Conservation (phyloP, 768 basidiomycete genomes). For the Auricularia auricula-judae region DNA sequence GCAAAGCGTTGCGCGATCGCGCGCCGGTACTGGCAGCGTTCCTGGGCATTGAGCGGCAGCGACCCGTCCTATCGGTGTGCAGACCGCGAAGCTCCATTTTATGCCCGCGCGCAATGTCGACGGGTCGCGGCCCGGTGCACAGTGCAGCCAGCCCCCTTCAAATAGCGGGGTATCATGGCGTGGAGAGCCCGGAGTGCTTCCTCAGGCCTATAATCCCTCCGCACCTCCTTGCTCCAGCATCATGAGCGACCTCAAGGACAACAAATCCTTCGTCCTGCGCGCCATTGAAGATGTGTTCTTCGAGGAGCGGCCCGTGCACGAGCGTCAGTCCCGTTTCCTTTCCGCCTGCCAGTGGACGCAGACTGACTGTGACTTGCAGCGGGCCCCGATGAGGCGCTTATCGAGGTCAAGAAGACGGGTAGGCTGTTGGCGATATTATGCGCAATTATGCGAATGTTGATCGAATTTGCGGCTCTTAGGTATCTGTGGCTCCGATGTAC, state of each 20-base stretch:
- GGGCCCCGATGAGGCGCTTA: conserved; percentile 65
- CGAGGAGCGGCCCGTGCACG: conserved; percentile 66
- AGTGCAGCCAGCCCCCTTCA: no score
- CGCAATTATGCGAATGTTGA: conserved; percentile 4
- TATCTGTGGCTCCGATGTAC: conserved; percentile 85
- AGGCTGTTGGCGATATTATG: conserved; percentile 10
- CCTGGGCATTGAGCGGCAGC: no score
- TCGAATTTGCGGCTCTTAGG: conserved; percentile 30
- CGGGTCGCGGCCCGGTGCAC: no score
- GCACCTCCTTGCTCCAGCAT: conserved; percentile 12
- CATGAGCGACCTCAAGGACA: conserved; percentile 47
- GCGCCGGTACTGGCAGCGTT: no score
- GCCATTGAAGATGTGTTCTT: conserved; percentile 57
- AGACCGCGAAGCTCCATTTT: no score
- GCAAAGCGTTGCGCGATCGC: no score
- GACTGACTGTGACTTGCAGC: conserved; percentile 29
- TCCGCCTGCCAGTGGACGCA: not conserved
- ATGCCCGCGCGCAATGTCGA: no score
- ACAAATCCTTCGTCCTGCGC: conserved; percentile 69
- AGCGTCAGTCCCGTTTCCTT: conserved; percentile 32
- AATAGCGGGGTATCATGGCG: no score
- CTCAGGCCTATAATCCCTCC: no score
- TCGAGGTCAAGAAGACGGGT: conserved; percentile 90
- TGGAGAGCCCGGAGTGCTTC: no score
- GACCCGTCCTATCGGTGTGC: no score